A percentile compares a stretch with the other conserved stretches of the same genome.
phyloP scores from a whole-genome alignment of 2,329 filamentous ascomycete genomes.

The Metarhizium rileyi region DNA sequence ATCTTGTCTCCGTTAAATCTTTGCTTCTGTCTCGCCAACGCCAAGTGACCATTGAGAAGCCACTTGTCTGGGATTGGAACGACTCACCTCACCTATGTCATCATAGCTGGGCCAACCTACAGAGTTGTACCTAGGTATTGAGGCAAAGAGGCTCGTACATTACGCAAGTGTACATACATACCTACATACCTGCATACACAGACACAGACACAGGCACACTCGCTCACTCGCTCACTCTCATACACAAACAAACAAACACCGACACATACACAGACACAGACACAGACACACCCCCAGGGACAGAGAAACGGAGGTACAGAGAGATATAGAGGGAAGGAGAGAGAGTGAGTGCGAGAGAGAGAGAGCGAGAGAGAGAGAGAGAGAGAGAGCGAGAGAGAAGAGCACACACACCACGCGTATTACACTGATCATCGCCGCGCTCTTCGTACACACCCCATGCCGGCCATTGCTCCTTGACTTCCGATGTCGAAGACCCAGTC shows the following conservation, averaged over 20 bases:
- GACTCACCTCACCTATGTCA: not conserved
- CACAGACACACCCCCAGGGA: no score
- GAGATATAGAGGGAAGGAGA: no score
- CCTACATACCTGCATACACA: not conserved
- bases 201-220: not conserved
- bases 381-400: no score
- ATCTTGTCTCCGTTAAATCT: not conserved
- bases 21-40: not conserved
- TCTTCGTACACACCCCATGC: constrained; percentile 17
- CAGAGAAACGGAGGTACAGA: no score
- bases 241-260: no score
- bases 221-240: not conserved
- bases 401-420: not conserved
- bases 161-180: not conserved
- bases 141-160: not conserved
- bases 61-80: not conserved
- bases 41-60: not conserved
- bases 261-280: no score
- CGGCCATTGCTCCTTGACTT: constrained; percentile 12
- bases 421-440: constrained; percentile 10
- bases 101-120: not conserved
- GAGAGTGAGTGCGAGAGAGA: no score
- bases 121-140: not conserved
- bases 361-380: no score
- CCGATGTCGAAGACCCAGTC: constrained; percentile 21